Base-by-base conservation (phyloP, 2,329 filamentous ascomycete species). In the Aspergillus sp. region DNA sequence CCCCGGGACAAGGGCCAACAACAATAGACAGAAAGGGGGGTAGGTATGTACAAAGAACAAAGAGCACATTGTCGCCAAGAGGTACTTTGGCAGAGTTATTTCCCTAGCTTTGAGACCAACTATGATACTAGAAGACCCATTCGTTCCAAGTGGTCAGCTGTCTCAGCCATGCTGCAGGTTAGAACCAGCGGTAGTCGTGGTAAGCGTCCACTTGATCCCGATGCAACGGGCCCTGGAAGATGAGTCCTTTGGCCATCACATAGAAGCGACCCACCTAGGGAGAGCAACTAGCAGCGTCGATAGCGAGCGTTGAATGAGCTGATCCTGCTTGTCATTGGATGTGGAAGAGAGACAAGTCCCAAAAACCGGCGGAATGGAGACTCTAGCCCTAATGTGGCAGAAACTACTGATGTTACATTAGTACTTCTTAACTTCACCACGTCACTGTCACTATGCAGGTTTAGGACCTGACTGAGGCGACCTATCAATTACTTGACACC, bases 91-190 rank as follows among this genome's bases (percentile, higher is more conserved):
- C 16, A n/a, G 4, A 12, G 31, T 11, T 36, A 12, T 36, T 36
- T 12, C 5, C 32, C 32, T 36, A 6, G 16, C 36, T 14, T 39
- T 4, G 16, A n/a, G 16, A 14, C 36, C 16, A 42, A 42, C 16
- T 2, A 42, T 42, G 36, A 42, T 7, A 42, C 14, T 6, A 42
- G 36, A n/a, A n/a, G 14, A 16, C 6, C 6, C 14, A 42, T n/a
- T 42, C 16, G 14, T 6, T n/a, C 36, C 36, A 42, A n/a, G 16
- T n/a, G 16, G 16, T n/a, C 36, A 24, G 45, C 22, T 47, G 45
- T 58, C 56, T 52, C 52, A 58, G 55, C 49, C 56, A 46, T 49
- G 52, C 49, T 58, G 59, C 59, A 61, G 20, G 11, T 20, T 22
- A 20, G 20, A 47, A 47, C 14, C 18, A 47, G 20, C 22, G 10